These are phyloP conservation scores for Plantago elongata DNA, from an alignment of 257 asterid species.

Conservation along the genomic window DNA sequence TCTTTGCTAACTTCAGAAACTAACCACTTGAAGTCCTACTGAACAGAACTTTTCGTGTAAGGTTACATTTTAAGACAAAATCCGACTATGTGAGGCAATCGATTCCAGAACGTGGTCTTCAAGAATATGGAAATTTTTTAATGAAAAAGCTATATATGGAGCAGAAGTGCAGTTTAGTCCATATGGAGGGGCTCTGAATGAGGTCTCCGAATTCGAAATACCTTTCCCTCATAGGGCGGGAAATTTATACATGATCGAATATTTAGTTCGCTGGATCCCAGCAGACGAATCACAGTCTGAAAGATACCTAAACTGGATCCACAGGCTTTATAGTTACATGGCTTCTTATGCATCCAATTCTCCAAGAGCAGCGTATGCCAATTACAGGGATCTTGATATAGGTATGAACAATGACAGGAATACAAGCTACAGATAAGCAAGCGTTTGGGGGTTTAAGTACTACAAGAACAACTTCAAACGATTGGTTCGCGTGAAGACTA, in stretches of 20 bases:
- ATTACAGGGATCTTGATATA: conserved; percentile 36
- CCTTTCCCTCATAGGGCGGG: conserved; percentile 40
- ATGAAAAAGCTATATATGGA: conserved; percentile 5
- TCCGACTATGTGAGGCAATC: conserved; percentile 35
- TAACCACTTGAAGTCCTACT: conserved; percentile 21
- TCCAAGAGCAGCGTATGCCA: conserved; percentile 31
- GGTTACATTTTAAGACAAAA: conserved; percentile 25
- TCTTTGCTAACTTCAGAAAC: conserved; percentile 6
- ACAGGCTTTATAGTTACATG: conserved; percentile 26
- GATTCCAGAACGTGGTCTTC: conserved; percentile 26
- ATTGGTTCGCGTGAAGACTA: conserved; percentile 32
- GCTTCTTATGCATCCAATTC: conserved; percentile 24
- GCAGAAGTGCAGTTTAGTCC: conserved; percentile 28
- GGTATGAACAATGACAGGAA: conserved; percentile 27
- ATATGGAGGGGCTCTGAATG: conserved; percentile 29
- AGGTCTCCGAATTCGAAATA: conserved; percentile 26
- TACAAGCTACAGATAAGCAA: conserved; percentile 27
- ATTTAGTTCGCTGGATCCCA: conserved; percentile 6
- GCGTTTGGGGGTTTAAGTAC: conserved; percentile 31
- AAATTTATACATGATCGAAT: conserved; percentile 30
- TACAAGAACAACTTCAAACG: conserved; percentile 30
- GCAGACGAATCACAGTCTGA: not conserved
- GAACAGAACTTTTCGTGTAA: not conserved
- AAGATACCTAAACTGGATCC: conserved; percentile 18
- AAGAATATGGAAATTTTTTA: conserved; percentile 31